A percentile compares a stretch with the other conserved stretches of the same genome.
phyloP scores from a whole-genome alignment of 345 rosid species.

The Pseudoturritis turrita region DNA sequence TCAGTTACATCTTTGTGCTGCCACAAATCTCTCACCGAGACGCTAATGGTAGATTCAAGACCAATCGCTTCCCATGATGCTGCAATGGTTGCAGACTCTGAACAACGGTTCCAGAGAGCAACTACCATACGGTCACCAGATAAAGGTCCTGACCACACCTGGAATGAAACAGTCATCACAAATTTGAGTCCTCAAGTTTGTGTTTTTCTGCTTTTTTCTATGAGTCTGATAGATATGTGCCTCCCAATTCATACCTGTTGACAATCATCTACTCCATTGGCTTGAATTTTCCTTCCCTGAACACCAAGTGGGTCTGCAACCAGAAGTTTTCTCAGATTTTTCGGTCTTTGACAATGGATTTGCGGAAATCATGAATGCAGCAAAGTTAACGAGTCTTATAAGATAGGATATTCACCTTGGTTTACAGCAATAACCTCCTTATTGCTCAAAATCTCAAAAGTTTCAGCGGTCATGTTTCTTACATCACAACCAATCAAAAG shows the following conservation, averaged over 20 bases:
- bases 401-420: conserved; percentile 61
- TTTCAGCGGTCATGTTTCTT: conserved; percentile 76
- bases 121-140: conserved; percentile 65
- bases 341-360: background rate
- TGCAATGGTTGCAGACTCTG: conserved; percentile 53
- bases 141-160: conserved; percentile 99
- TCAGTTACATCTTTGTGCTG: conserved; percentile 51
- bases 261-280: conserved; percentile 55
- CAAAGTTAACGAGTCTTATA: background rate
- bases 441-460: conserved; percentile 72
- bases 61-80: conserved; percentile 72
- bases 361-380: background rate
- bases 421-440: conserved; percentile 85
- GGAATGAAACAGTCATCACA: conserved; percentile 11
- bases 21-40: conserved; percentile 84
- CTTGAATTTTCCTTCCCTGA: conserved; percentile 83
- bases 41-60: conserved; percentile 60
- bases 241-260: conserved; percentile 47
- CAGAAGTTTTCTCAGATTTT: conserved; percentile 17
- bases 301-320: conserved; percentile 87
- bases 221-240: background rate
- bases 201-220: background rate
- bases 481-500: conserved; percentile 94
- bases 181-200: background rate
- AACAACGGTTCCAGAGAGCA: conserved; percentile 90